Base-by-base conservation (phyloP, 1,139 yeast species). In the Hanseniaspora sp. region DNA sequence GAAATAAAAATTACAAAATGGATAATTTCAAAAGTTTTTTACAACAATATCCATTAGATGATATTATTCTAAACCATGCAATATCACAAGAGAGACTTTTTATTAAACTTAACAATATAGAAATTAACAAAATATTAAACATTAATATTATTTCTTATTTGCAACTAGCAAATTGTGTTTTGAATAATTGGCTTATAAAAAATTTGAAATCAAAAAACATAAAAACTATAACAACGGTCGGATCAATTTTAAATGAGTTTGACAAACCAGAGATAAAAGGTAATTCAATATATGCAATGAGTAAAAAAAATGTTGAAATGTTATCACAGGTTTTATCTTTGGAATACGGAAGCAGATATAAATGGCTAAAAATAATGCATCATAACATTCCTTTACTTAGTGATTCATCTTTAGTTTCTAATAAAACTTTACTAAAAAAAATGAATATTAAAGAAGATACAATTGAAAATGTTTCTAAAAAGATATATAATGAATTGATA, bases 251-350 rank as follows among this genome's bases (percentile, higher is more conserved):
- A 3, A 51, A 51, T 34, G 35, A 35, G 1, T 37, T 11, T 37
- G 15, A 39, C 0, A 15, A 33, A n/a, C 37, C 30, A 3, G 3
- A 9, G 9, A 33, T 51, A 2, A 51, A 51, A 12, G 54, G 54
- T 17, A 51, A 51, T 23, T 30, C 41, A 30, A 23, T 28, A 1
- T 51, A 51, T 39, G 43, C 54, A 6, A 51, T 51, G 45, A 44
- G 41, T 13, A 51, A 51, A 12, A 38, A 39, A 15, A 51, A 51
- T n/a, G 48, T 51, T 5, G 54, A 51, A 18, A 41, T 51, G 43
- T 30, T 51, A 3, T 39, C 47, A 7, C 15, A 45, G 2, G 29
- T 38, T n/a, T 9, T 51, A 17, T n/a, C 23, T 4, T 17, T 51
- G 37, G 54, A 51, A 12, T 51, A 45, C 23, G 45, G 46, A 7